Evolutionary conservation across 192 early-diverging fungal species (phyloP).

Genomic region (Haplosporangium gracile): DNA sequence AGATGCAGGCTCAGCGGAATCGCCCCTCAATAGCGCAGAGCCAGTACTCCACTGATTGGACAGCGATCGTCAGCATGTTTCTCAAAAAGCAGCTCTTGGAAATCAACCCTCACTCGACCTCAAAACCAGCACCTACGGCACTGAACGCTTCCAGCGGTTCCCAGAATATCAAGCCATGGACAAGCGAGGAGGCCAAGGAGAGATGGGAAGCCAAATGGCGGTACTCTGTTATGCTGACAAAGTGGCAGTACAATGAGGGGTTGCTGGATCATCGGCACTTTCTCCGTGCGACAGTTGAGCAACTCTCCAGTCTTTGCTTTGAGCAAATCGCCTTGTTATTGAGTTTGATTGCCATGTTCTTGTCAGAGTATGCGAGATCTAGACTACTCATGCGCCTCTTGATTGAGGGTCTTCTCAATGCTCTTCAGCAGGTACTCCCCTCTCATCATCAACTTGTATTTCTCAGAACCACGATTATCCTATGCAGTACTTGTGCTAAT

Average conservation of each 20-base stretch:
- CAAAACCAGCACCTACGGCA: conserved; percentile 17
- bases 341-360: conserved; percentile 63
- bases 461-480: neutral
- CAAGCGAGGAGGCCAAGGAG: conserved; percentile 58
- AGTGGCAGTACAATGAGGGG: conserved; percentile 70
- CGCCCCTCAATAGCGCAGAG: conserved; percentile 23
- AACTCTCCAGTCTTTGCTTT: conserved; percentile 47
- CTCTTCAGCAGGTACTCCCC: conserved; percentile 61
- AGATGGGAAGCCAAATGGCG: conserved; percentile 61
- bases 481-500: neutral
- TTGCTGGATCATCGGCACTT: conserved; percentile 66
- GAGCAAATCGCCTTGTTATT: conserved; percentile 60
- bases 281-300: conserved; percentile 61
- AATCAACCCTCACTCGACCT: conserved; percentile 46
- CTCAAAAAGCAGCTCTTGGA: conserved; percentile 62
- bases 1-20: conserved; percentile 61
- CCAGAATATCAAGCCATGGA: conserved; percentile 58
- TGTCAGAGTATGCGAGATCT: conserved; percentile 66
- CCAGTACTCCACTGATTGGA: conserved; percentile 60
- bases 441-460: neutral
- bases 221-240: conserved; percentile 65
- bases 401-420: conserved; percentile 65
- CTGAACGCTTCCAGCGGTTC: conserved; percentile 42
- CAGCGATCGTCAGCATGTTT: conserved; percentile 56
- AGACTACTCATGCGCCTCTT: conserved; percentile 66